Conservation (phyloP, 495 filamentous ascomycete genomes). For the Penicillium soppii region DNA sequence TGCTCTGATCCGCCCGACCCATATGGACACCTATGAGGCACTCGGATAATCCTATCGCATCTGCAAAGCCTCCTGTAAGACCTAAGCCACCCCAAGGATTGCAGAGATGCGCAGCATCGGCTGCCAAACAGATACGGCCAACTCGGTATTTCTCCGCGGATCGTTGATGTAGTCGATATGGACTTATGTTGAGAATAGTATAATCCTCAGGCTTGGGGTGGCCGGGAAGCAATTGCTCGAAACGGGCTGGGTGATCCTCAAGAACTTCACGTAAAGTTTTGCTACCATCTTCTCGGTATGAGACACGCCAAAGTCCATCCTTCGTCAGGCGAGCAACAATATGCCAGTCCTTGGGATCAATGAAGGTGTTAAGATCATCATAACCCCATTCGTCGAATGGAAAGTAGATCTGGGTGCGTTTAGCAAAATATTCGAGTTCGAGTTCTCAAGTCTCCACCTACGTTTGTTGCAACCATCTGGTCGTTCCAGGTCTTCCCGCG, state of each 20-base stretch:
- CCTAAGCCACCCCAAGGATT: constrained; percentile 60
- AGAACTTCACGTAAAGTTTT: not conserved
- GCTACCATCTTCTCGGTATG: not conserved
- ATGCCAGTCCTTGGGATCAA: not conserved
- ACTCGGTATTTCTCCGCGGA: constrained; percentile 56
- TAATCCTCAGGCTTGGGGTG: constrained; percentile 59
- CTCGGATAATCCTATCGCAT: constrained; percentile 58
- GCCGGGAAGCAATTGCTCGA: constrained; percentile 56
- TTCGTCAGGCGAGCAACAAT: not conserved
- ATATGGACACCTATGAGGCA: constrained; percentile 55
- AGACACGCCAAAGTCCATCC: not conserved
- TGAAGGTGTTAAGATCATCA: not conserved
- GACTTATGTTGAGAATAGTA: constrained; percentile 51
- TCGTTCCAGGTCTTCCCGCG: not conserved
- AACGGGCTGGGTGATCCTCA: constrained; percentile 45
- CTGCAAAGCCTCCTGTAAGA: constrained; percentile 60
- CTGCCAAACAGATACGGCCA: constrained; percentile 56
- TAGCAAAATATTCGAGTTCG: not conserved
- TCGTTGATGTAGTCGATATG: constrained; percentile 62
- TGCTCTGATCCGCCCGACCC: constrained; percentile 53
- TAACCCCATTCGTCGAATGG: not conserved
- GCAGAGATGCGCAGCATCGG: constrained; percentile 53
- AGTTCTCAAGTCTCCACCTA: too few species aligned
- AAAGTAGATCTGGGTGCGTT: not conserved
- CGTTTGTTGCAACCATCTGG: not conserved